Conservation (phyloP, 345 rosid species). For the Toxicodendron radicans region DNA sequence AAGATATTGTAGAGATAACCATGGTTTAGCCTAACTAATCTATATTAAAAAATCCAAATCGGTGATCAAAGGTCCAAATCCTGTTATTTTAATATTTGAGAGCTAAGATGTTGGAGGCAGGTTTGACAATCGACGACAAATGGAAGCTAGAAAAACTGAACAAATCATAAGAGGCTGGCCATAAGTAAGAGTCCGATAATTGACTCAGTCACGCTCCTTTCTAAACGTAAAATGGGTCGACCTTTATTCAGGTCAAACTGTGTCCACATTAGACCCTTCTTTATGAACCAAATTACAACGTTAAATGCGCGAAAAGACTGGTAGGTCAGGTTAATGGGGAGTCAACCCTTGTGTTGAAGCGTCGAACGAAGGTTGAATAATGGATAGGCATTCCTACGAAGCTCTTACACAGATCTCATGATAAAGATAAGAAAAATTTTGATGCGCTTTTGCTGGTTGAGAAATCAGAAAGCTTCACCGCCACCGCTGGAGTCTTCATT, state of each 20-base stretch:
- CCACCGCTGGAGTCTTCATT: neutral
- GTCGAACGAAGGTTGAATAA: slow-evolving; percentile 3
- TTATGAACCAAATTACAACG: neutral
- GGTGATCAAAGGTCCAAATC: neutral
- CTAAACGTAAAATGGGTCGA: neutral
- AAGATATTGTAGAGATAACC: too few species aligned
- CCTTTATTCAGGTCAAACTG: neutral
- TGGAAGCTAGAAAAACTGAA: neutral
- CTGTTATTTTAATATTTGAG: too few species aligned
- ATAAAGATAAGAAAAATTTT: neutral
- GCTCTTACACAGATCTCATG: neutral
- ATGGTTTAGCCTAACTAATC: too few species aligned
- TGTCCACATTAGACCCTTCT: neutral
- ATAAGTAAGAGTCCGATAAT: neutral
- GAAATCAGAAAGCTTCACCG: neutral
- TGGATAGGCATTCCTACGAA: slow-evolving; percentile 5
- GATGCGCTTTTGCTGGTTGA: neutral
- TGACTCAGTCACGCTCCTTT: neutral
- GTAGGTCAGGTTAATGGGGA: neutral
- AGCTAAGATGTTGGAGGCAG: neutral
- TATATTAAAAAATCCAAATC: too few species aligned
- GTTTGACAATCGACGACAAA: neutral
- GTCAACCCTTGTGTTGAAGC: neutral
- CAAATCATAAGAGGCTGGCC: neutral
- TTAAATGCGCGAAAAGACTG: too few species aligned